These are phyloP conservation scores for Plantago rigida DNA, from an alignment of 305 asterid genomes.

Conservation along the genomic window DNA sequence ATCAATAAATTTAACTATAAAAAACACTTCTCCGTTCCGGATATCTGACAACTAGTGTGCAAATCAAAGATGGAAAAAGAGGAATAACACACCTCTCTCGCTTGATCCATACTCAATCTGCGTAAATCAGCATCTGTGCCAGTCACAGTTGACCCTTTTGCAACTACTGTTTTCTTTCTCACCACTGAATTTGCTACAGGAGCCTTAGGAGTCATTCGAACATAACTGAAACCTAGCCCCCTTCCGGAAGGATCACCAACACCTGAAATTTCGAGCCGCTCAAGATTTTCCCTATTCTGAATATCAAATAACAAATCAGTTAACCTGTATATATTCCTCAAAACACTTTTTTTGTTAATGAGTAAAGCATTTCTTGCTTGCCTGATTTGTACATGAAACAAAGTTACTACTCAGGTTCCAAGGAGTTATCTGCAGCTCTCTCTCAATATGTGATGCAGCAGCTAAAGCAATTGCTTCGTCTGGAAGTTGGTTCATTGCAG, in stretches of 20 bases:
- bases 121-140: slow-evolving; percentile 99
- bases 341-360: not conserved
- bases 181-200: slow-evolving; percentile 64
- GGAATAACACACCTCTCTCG: slow-evolving; percentile 67
- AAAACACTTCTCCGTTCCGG: too few species aligned
- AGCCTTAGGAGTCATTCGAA: slow-evolving; percentile 79
- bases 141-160: slow-evolving; percentile 87
- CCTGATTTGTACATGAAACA: slow-evolving; percentile 96
- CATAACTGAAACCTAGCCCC: slow-evolving; percentile 98
- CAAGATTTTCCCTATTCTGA: slow-evolving; percentile 92
- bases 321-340: slow-evolving; percentile 10
- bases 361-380: slow-evolving; percentile 19
- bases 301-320: slow-evolving; percentile 21
- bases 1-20: too few species aligned
- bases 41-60: too few species aligned
- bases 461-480: slow-evolving; percentile 98
- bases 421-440: slow-evolving; percentile 98
- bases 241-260: slow-evolving; percentile 99
- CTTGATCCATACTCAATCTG: slow-evolving; percentile 99
- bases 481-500: slow-evolving; percentile 99
- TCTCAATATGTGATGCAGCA: slow-evolving; percentile 97
- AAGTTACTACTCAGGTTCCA: slow-evolving; percentile 95
- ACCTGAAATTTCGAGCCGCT: slow-evolving; percentile 94
- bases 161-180: slow-evolving; percentile 73
- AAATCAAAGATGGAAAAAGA: not conserved